These are phyloP conservation scores for Lentinula lateritia DNA, from an alignment of 768 basidiomycete species.

Conservation along the genomic window DNA sequence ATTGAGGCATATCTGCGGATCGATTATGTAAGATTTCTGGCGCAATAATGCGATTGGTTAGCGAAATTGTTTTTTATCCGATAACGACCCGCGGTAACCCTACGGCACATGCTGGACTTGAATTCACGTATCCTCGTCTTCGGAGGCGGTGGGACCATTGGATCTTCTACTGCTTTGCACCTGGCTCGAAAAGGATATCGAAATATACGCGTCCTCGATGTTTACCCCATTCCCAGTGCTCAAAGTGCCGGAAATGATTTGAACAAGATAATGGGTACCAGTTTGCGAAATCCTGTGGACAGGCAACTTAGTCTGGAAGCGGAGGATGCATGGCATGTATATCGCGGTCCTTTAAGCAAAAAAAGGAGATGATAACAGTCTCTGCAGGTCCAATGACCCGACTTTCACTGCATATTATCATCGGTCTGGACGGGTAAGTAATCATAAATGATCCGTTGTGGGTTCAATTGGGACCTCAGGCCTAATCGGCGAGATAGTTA, in stretches of 20 bases:
- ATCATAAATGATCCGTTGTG: neutral
- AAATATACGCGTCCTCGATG: constrained; percentile 2
- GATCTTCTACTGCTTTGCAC: constrained; percentile 2
- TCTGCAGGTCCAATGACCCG: neutral
- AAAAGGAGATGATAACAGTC: neutral
- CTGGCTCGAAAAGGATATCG: neutral
- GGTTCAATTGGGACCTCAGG: no score
- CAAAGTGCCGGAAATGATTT: constrained; percentile 3
- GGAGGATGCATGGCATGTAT: neutral
- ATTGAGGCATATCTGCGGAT: neutral
- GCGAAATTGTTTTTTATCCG: neutral
- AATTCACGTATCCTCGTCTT: constrained; percentile 2
- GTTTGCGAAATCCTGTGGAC: neutral
- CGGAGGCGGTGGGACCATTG: constrained; percentile 3
- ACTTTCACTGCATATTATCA: constrained; percentile 4
- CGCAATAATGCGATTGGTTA: constrained; percentile 6
- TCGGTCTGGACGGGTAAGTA: neutral
- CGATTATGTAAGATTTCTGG: neutral
- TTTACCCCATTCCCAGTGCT: constrained; percentile 3
- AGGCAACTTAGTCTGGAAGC: neutral
- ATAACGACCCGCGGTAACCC: neutral
- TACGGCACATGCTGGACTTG: neutral
- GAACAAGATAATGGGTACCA: constrained; percentile 3
- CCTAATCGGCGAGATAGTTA: neutral
- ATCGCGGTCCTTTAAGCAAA: neutral